These are phyloP conservation scores for Solanum medicagineum DNA, from an alignment of 257 asterid species.

Conservation along the genomic window DNA sequence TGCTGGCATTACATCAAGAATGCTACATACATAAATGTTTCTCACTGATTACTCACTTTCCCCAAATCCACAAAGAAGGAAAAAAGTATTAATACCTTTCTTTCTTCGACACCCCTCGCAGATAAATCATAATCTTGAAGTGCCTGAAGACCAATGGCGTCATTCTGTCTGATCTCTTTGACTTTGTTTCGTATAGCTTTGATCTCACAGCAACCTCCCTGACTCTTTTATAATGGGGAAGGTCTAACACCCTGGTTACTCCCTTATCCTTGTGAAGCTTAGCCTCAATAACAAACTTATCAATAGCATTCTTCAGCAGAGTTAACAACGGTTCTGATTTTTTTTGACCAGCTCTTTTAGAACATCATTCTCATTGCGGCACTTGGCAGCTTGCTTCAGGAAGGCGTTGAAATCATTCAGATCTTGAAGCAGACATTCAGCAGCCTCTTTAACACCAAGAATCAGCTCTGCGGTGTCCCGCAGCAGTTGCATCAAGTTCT, in stretches of 20 bases:
- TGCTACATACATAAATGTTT: too few relatives aligned
- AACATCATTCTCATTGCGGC: background rate
- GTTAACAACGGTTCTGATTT: conserved; percentile 4
- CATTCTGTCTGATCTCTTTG: background rate
- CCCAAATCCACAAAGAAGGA: background rate
- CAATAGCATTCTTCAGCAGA: conserved; percentile 18
- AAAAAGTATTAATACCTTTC: background rate
- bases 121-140: background rate
- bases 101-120: background rate
- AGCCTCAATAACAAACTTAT: conserved; percentile 1
- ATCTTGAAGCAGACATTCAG: too few relatives aligned
- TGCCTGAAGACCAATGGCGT: background rate
- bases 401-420: conserved; percentile 1
- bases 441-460: too few relatives aligned
- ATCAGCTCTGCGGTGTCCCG: too few relatives aligned
- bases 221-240: background rate
- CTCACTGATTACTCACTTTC: background rate
- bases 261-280: background rate
- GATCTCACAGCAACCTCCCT: background rate
- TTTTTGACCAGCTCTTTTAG: background rate
- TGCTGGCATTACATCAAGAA: too few relatives aligned
- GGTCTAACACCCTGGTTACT: background rate
- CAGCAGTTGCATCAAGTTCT: too few relatives aligned
- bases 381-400: background rate
- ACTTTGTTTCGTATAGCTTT: background rate